A percentile compares a stretch with the other conserved stretches of the same genome.
phyloP scores from a whole-genome alignment of 306 rosid genomes.

The Oxytropis ochrocephala region DNA sequence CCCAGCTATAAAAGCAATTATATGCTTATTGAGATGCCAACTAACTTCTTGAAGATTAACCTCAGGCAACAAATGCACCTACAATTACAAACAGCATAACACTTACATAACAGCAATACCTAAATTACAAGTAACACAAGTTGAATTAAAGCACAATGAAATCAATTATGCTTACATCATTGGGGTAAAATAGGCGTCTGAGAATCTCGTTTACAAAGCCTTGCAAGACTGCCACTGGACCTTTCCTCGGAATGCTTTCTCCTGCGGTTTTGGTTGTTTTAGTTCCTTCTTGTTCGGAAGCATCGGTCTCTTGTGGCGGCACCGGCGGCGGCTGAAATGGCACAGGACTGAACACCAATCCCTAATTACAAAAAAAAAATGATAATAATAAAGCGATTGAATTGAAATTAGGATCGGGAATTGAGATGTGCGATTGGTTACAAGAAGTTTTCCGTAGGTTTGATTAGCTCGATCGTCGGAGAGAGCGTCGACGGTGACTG shows the following conservation, averaged over 20 bases:
- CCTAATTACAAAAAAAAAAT: constrained; percentile 27
- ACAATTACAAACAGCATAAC: neutral
- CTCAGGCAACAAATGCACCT: constrained; percentile 80
- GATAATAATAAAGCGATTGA: neutral
- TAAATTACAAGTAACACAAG: neutral
- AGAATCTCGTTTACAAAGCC: constrained; percentile 31
- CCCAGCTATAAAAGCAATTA: constrained; percentile 68
- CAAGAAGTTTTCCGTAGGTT: constrained; percentile 77
- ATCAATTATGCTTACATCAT: constrained; percentile 32
- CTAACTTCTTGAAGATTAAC: constrained; percentile 78
- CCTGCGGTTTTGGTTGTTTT: neutral
- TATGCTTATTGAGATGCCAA: constrained; percentile 93
- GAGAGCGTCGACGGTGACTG: constrained; percentile 67
- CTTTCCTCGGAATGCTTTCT: constrained; percentile 27
- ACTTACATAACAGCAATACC: neutral
- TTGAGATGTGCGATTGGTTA: constrained; percentile 7
- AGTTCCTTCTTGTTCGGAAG: constrained; percentile 25
- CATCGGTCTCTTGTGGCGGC: constrained; percentile 35
- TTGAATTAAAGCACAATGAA: neutral
- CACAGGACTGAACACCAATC: constrained; percentile 78
- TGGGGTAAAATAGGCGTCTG: constrained; percentile 52
- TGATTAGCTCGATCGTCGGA: constrained; percentile 74
- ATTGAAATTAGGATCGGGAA: neutral
- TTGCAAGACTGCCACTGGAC: constrained; percentile 42
- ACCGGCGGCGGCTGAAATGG: constrained; percentile 51